These are phyloP conservation scores for Boletus insuetus DNA, from an alignment of 768 basidiomycete species.

Conservation along the genomic window DNA sequence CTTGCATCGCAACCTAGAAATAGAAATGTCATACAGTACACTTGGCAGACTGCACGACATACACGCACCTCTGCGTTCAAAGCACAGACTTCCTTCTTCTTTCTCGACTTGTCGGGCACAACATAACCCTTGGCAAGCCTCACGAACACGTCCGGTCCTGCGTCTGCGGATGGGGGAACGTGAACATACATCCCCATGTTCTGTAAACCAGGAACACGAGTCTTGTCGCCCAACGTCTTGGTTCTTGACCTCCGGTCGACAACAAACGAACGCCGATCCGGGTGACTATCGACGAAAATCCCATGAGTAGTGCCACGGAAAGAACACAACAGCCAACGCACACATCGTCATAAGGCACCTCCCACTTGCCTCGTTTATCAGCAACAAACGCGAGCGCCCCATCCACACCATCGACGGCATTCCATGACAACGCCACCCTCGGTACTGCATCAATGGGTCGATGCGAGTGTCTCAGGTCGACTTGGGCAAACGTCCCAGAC, in stretches of 20 bases:
- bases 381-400: slow-evolving; percentile 68
- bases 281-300: slow-evolving; percentile 32
- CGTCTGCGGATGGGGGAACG: slow-evolving; percentile 17
- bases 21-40: not conserved
- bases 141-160: slow-evolving; percentile 41
- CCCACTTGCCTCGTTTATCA: slow-evolving; percentile 51
- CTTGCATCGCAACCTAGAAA: slow-evolving; percentile 55
- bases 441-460: slow-evolving; percentile 69
- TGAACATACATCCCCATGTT: slow-evolving; percentile 50
- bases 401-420: slow-evolving; percentile 33
- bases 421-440: slow-evolving; percentile 64
- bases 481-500: slow-evolving; percentile 75
- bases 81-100: slow-evolving; percentile 44
- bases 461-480: slow-evolving; percentile 64
- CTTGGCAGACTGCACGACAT: not conserved
- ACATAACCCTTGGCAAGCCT: slow-evolving; percentile 64
- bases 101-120: slow-evolving; percentile 41
- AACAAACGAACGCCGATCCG: slow-evolving; percentile 26
- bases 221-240: slow-evolving; percentile 62
- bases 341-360: slow-evolving; percentile 82
- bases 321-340: slow-evolving; percentile 33
- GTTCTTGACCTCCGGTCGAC: slow-evolving; percentile 33
- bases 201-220: slow-evolving; percentile 52
- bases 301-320: not conserved
- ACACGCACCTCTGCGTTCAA: slow-evolving; percentile 55